Percentiles rank a stretch among this genome's conserved stretches.
Evolutionary conservation across 116 monocot genomes (phyloP).

Genomic region (Trichopus zeylanicus): DNA sequence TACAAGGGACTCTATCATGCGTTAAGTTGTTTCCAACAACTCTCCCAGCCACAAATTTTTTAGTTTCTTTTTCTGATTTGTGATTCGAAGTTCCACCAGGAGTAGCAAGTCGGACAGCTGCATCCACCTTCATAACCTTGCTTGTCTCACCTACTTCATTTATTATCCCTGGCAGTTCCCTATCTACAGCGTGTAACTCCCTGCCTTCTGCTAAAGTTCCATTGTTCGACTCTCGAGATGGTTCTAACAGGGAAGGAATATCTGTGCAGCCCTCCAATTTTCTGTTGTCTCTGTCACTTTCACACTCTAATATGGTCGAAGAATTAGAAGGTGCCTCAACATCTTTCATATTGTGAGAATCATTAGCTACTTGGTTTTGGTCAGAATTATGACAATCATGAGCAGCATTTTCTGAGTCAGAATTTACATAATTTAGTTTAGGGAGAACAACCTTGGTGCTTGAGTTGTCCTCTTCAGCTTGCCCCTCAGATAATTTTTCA

Average conservation of each 20-base stretch:
- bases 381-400: slow-evolving; percentile 1
- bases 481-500: not conserved
- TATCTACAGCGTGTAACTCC: slow-evolving; percentile 24
- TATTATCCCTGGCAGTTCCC: slow-evolving; percentile 5
- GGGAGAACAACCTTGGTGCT: slow-evolving; percentile 15
- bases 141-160: slow-evolving; percentile 4
- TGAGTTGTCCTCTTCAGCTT: slow-evolving; percentile 18
- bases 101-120: not conserved
- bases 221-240: slow-evolving; percentile 9
- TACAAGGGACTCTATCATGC: slow-evolving; percentile 1
- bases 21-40: slow-evolving; percentile 11
- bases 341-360: slow-evolving; percentile 8
- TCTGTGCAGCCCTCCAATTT: slow-evolving; percentile 5
- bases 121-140: not conserved
- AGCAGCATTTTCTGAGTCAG: slow-evolving; percentile 2
- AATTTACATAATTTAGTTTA: not conserved
- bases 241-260: slow-evolving; percentile 1
- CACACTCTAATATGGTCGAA: slow-evolving; percentile 1
- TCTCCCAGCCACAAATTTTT: not conserved
- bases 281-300: not conserved
- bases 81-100: not conserved
- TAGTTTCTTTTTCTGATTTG: not conserved
- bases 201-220: slow-evolving; percentile 12
- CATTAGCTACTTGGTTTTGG: not conserved
- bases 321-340: not conserved